phyloP scores from a whole-genome alignment of 768 basidiomycete genomes.

The Hygrocybe punicea region DNA sequence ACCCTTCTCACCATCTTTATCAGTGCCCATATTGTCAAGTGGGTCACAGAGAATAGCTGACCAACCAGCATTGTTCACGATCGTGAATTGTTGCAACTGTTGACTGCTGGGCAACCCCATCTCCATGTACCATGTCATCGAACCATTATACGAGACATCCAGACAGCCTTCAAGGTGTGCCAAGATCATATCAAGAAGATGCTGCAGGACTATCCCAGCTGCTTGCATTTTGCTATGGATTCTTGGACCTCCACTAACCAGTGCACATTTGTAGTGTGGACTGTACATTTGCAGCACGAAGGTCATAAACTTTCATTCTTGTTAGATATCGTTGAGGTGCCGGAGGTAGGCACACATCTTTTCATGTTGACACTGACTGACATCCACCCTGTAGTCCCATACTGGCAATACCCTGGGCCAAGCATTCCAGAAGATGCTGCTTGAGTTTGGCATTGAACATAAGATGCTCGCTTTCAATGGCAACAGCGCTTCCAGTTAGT shows the following conservation, averaged over 20 bases:
- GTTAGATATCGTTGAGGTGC: conserved; percentile 1
- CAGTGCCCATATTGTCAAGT: conserved; percentile 21
- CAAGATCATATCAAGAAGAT: conserved; percentile 24
- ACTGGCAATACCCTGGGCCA: conserved; percentile 33
- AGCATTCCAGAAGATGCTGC: conserved; percentile 28
- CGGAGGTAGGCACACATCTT: too few species aligned
- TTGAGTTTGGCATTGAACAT: conserved; percentile 32
- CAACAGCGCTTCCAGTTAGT: conserved; percentile 36
- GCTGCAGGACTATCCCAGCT: conserved; percentile 4
- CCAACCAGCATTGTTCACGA: conserved; percentile 36
- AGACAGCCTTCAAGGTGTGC: conserved; percentile 23
- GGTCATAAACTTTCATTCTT: not conserved
- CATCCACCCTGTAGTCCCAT: too few species aligned
- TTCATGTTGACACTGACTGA: too few species aligned
- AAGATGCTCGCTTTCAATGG: conserved; percentile 35
- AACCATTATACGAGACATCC: conserved; percentile 33
- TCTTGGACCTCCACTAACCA: not conserved
- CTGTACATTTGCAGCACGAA: not conserved
- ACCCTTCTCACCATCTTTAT: too few species aligned
- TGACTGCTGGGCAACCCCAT: conserved; percentile 34
- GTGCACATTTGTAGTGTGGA: not conserved
- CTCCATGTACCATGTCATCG: conserved; percentile 32
- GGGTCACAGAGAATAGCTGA: conserved; percentile 11
- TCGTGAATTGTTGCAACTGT: conserved; percentile 25
- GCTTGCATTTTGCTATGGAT: conserved; percentile 2